Evolutionary conservation across 225 moss, liverwort and hornwort genomes (phyloP).

Genomic region (Neckera pumila): DNA sequence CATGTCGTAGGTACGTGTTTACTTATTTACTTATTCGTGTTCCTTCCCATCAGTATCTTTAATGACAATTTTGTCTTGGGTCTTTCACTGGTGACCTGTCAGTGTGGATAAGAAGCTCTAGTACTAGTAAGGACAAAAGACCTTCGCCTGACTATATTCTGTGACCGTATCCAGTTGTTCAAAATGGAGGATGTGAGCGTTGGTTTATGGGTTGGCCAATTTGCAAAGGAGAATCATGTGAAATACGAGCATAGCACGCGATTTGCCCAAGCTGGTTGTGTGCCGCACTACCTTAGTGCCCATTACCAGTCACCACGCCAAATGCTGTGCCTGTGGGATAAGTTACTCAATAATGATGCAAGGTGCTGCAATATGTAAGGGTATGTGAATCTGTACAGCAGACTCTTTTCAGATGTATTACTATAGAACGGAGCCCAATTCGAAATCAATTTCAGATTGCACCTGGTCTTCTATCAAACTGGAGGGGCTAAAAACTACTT

Average conservation of each 20-base stretch:
- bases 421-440: not conserved
- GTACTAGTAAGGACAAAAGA: not conserved
- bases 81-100: not conserved
- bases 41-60: not conserved
- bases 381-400: constrained; percentile 3
- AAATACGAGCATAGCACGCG: constrained; percentile 34
- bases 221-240: constrained; percentile 28
- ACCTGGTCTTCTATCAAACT: not conserved
- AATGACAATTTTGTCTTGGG: not conserved
- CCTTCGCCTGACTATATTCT: not conserved
- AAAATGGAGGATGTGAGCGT: constrained; percentile 61
- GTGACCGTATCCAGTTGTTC: constrained; percentile 30
- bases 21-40: not conserved
- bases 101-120: not conserved
- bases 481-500: not conserved
- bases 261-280: constrained; percentile 47
- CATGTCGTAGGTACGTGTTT: not conserved
- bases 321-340: constrained; percentile 55
- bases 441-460: constrained; percentile 8
- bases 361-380: constrained; percentile 40
- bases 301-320: constrained; percentile 56
- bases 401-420: constrained; percentile 8
- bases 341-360: constrained; percentile 22
- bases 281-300: constrained; percentile 34
- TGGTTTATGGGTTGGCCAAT: constrained; percentile 48